Evolutionary conservation across 2,329 filamentous ascomycete species (phyloP), one percentile per base, ranked within the genome.

Genomic region (Calonectria pseudoreteaudii): DNA sequence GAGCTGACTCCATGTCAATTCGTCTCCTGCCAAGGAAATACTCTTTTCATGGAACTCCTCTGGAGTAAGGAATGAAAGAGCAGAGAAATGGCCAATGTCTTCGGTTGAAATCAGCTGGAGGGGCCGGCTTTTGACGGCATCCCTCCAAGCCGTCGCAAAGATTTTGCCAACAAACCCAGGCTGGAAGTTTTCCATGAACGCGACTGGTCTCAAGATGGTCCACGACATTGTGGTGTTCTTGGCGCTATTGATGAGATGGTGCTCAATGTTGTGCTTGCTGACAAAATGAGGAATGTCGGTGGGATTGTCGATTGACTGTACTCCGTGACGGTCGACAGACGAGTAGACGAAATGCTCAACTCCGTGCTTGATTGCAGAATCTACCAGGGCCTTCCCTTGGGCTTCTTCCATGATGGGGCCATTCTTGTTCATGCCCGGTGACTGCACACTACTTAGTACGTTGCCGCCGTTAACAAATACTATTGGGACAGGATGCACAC

Each of bases 331-430:
- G 72, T 93, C 92, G 10, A 92, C 90, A 50, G 88, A 91, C 0
- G 87, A 88, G 82, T 92, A 93, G 70, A 93, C 87, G 77, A 93
- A 91, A 79, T 90, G 87, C 70, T 87, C 85, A 62, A 92, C 89
- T 14, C 86, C 86, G 38, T 90, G 83, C 34, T 88, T 87, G 60
- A 93, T 76, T 0, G 90, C 86, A 2, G 87, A 89, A 68, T 92
- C 88, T 56, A 92, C 84, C 1, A 93, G 81, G 0, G 83, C 85
- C 65, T 88, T 92, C 56, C 91, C 91, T 80, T 93, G 90, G 1
- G 77, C 65, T 4, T 77, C 75, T 23, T 78, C 77, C 1, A 75
- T 74, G 14, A 58, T 60, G 4, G 68, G 60, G 20, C 74, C 75
- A 8, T 71, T 71, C 34, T 75, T 73, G 52, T 75, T 72, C 50